Conservation (phyloP, 202 grass and related monocot species). For the Setaria viridis region DNA sequence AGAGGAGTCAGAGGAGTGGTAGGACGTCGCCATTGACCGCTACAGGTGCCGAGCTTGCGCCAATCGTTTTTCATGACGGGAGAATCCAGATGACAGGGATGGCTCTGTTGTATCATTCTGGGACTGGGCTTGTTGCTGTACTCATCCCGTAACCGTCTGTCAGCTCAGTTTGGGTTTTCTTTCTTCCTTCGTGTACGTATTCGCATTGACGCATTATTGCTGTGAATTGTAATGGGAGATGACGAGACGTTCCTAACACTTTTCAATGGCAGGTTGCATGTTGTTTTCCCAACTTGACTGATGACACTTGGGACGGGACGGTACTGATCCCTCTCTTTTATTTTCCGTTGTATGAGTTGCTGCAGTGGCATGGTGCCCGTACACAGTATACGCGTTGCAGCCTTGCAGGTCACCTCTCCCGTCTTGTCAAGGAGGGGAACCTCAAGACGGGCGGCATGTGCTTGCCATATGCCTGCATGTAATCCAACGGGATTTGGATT, state of each 20-base stretch:
- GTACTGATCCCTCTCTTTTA: not conserved
- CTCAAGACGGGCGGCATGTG: constrained; percentile 26
- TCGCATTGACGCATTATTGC: no score
- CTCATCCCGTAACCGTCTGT: constrained; percentile 4
- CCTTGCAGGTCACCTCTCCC: not conserved
- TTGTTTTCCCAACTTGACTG: not conserved
- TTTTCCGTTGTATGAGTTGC: not conserved
- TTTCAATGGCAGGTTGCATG: not conserved
- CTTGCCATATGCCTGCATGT: not conserved
- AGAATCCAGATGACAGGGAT: constrained; percentile 33
- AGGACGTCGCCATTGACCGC: constrained; percentile 33
- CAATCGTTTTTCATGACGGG: constrained; percentile 13
- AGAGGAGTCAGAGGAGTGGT: not conserved
- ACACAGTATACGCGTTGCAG: not conserved
- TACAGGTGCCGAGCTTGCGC: not conserved
- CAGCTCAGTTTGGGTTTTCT: not conserved
- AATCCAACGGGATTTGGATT: constrained; percentile 24
- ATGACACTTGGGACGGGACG: not conserved
- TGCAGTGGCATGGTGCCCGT: not conserved
- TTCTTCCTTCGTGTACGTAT: no score
- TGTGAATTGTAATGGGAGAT: no score
- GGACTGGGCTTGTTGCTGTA: not conserved
- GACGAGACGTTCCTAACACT: no score
- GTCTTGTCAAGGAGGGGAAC: constrained; percentile 29
- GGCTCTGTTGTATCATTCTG: constrained; percentile 17